Evolutionary conservation across 306 rosid genomes (phyloP), one percentile per base, ranked within the genome.

Genomic region (Lotus japonicus): DNA sequence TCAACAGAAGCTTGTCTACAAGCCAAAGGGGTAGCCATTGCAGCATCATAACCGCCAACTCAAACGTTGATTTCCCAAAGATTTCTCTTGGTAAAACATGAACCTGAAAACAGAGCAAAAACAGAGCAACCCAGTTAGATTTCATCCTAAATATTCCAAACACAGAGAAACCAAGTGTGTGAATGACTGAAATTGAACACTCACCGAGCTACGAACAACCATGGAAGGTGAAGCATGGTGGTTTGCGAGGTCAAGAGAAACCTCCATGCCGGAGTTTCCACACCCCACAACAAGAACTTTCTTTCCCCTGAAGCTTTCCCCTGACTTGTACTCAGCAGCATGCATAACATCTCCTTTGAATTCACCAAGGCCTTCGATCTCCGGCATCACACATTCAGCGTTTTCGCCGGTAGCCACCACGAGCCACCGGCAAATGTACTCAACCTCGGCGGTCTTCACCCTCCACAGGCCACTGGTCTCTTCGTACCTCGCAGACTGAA

Each of bases 231-330:
- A 79, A 18, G 98, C 96, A 62, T 83, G 82, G 77, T 94, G 87
- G 80, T 90, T 90, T 50, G 81, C 78, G 48, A 94, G 96, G 64
- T 94, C 98, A 42, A 94, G 90, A 0, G 98, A 90, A 26, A 94
- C 70, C 46, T 90, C 98, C 98, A 92, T 92, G 38, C 98, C 98
- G 0, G 98, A 92, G 70, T 92, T 92, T 0, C 98, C 98, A 41
- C 98, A 92, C 0, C 98, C 98, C 17, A 92, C 97, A 16, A 90
- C 96, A 0, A 94, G 85, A 1, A 94, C 96, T 44, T 86, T 86
- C 88, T 90, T 87, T 45, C 98, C 96, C 49, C 63, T 73, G 74
- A 76, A 94, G 1, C 23, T 68, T 31, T 90, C 83, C 50, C 98
- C 97, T 23, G 98, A 90, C 81, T 88, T 94, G 65, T 94, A 94